These are phyloP conservation scores for Tolypocladium tropicale DNA, from an alignment of 2,329 filamentous ascomycete genomes.

Conservation along the genomic window DNA sequence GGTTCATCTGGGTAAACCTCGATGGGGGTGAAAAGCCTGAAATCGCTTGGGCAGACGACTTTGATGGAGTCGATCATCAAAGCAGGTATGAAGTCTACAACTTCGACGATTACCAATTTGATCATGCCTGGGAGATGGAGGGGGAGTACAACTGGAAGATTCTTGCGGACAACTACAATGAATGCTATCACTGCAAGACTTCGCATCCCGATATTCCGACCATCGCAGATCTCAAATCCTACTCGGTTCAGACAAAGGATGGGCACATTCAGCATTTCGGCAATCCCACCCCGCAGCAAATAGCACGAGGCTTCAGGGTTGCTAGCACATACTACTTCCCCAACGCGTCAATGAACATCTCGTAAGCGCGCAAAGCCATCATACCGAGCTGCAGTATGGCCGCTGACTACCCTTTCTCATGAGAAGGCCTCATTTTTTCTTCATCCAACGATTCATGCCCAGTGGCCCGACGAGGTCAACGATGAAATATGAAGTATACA, in stretches of 20 bases:
- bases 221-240: conserved; percentile 46
- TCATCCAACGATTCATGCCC: conserved; percentile 53
- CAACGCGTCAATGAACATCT: conserved; percentile 38
- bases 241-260: conserved; percentile 37
- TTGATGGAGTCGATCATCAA: conserved; percentile 35
- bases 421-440: conserved; percentile 48
- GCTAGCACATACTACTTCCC: conserved; percentile 39
- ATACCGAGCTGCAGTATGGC: too few relatives aligned
- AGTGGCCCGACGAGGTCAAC: conserved; percentile 35
- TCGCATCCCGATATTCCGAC: conserved; percentile 47
- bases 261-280: conserved; percentile 41
- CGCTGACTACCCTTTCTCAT: neutral
- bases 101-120: conserved; percentile 44
- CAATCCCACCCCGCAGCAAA: conserved; percentile 35
- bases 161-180: conserved; percentile 54
- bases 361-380: too few relatives aligned
- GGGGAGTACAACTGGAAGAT: conserved; percentile 52
- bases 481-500: conserved; percentile 55
- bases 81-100: conserved; percentile 33
- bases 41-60: conserved; percentile 41
- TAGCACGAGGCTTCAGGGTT: conserved; percentile 33
- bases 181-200: conserved; percentile 53
- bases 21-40: conserved; percentile 35
- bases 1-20: conserved; percentile 50
- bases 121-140: conserved; percentile 47